Evolutionary conservation across 2,329 filamentous ascomycete genomes (phyloP).

Genomic region (Salinomyces thailandicus): DNA sequence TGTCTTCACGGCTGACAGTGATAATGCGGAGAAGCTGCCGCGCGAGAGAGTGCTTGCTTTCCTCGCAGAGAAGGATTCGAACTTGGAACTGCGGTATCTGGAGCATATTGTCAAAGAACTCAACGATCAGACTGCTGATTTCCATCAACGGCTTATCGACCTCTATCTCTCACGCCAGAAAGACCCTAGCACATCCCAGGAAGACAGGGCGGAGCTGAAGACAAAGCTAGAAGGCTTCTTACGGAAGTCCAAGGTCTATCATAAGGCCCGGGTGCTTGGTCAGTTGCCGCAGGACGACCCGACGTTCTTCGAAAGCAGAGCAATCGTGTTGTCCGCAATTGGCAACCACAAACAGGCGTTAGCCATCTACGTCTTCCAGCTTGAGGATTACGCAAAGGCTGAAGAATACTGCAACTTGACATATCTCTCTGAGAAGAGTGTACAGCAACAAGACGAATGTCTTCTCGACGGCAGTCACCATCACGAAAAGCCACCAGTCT

Average conservation of each 20-base stretch:
- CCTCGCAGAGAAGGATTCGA: conserved; percentile 55
- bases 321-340: conserved; percentile 89
- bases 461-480: conserved; percentile 13
- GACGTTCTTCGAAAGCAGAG: conserved; percentile 77
- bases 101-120: conserved; percentile 86
- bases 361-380: conserved; percentile 95
- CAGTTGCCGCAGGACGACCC: conserved; percentile 73
- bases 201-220: conserved; percentile 38
- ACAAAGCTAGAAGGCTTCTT: conserved; percentile 64
- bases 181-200: conserved; percentile 19
- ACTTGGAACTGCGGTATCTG: conserved; percentile 69
- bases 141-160: conserved; percentile 75
- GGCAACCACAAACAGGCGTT: conserved; percentile 88
- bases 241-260: conserved; percentile 67
- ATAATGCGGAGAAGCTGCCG: conserved; percentile 85
- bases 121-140: conserved; percentile 70
- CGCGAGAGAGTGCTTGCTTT: conserved; percentile 66
- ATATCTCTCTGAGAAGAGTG: conserved; percentile 46
- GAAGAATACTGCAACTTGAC: conserved; percentile 96
- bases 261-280: conserved; percentile 52
- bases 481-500: conserved; percentile 15
- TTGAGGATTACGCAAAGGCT: conserved; percentile 76
- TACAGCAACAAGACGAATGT: conserved; percentile 13
- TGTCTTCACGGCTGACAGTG: conserved; percentile 82
- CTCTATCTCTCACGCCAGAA: conserved; percentile 52